Conservation (phyloP, 495 filamentous ascomycete genomes). For the Echria macrotheca region DNA sequence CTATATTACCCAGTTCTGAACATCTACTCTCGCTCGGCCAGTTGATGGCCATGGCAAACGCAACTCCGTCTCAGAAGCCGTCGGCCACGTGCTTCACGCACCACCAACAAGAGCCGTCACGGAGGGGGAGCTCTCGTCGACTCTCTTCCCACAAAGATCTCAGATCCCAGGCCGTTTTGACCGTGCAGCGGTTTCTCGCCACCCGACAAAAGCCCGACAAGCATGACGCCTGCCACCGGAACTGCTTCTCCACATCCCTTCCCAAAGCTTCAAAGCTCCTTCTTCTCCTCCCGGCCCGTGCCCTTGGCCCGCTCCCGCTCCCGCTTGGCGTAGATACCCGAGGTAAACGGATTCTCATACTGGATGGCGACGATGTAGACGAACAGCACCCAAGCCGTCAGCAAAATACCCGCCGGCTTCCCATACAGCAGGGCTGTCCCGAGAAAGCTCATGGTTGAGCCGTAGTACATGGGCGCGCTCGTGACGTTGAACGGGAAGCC, state of each 20-base stretch:
- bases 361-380: constrained; percentile 77
- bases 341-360: constrained; percentile 97
- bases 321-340: constrained; percentile 88
- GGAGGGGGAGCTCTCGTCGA: constrained; percentile 19
- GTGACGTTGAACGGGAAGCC: constrained; percentile 94
- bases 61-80: too few species aligned
- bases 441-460: constrained; percentile 85
- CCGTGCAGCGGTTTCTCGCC: neutral
- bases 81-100: constrained; percentile 22
- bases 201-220: neutral
- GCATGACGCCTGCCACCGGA: neutral
- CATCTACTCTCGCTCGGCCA: constrained; percentile 16
- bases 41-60: constrained; percentile 32
- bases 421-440: constrained; percentile 84
- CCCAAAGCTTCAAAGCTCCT: constrained; percentile 34
- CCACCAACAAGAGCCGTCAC: constrained; percentile 19
- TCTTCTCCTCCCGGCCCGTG: constrained; percentile 35
- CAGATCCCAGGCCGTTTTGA: neutral
- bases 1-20: too few species aligned
- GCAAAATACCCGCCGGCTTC: constrained; percentile 76
- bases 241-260: neutral
- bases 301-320: constrained; percentile 46
- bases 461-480: constrained; percentile 93
- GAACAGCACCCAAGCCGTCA: constrained; percentile 69
- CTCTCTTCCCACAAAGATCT: constrained; percentile 11